Evolutionary conservation across 352 stramenopile genomes (phyloP).

Genomic region (Phytophthora sp.): DNA sequence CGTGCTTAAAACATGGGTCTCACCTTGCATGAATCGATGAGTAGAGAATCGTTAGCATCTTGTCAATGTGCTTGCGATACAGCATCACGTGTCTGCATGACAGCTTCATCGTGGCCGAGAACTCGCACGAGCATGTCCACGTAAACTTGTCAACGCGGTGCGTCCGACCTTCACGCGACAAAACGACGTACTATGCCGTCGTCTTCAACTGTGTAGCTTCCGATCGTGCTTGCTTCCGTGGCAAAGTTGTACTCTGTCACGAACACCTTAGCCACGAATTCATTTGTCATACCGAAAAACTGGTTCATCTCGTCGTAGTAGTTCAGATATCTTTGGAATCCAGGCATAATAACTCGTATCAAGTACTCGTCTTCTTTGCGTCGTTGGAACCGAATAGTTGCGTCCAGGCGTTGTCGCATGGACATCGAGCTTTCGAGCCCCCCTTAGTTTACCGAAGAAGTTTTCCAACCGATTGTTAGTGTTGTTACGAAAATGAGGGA

Average conservation of each 20-base stretch:
- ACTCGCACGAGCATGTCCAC: neutral
- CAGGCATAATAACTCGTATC: no score
- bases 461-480: neutral
- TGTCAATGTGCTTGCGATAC: neutral
- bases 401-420: neutral
- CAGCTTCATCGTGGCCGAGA: neutral
- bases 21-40: neutral
- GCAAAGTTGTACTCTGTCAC: no score
- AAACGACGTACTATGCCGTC: neutral
- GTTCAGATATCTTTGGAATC: no score
- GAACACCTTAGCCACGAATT: no score
- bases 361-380: no score
- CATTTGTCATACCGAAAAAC: no score
- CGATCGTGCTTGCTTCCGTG: no score
- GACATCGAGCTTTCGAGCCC: neutral
- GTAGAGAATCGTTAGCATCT: neutral
- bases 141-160: neutral
- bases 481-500: neutral
- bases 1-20: neutral
- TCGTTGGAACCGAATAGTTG: no score
- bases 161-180: neutral
- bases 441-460: neutral
- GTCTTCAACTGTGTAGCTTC: neutral
- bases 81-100: neutral
- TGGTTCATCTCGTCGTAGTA: no score